Base-by-base conservation (phyloP, 306 rosid species). In the Dicorynia guianensis region DNA sequence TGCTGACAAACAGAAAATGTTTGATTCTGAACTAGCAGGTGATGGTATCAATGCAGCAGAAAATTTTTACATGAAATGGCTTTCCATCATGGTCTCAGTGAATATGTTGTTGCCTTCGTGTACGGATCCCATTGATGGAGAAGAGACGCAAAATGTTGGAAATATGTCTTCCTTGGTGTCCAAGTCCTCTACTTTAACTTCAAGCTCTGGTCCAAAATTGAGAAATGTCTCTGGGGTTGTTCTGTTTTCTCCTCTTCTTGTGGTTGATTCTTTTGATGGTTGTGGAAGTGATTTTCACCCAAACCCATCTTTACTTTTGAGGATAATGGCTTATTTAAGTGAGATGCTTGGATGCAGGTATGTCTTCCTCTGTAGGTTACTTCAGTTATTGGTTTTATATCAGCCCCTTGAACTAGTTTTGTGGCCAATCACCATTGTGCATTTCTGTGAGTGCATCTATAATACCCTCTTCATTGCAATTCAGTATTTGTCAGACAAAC, bases 381-480 rank as follows among this genome's bases (percentile, higher is more conserved):
- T 47, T 87, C 82, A 8, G 17, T 35, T 35, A 82, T 15, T 34
- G 90, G 76, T 54, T 91, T 93, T 33, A 74, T 57, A 69, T 93
- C 94, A 63, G 89, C 87, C 65, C 63, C 91, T 35, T 93, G 98
- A 62, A 93, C 96, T 83, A 85, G 96, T 66, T 91, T 93, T 58
- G 94, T 91, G n/a, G 98, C 98, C 30, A 75, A 71, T 77, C 98
- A 93, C 1, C 94, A 94, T 80, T 83, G 90, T 56, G 61, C 52
- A 55, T 80, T 30, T 46, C 86, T 82, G 77, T 91, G 89, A 19
- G 96, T 86, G 79, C 98, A 93, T 88, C 98, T 87, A 42, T 79
- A 93, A 65, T 93, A 93, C 59, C 90, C 85, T 63, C 98, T 93
- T 91, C 83, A 89, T 73, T 34, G 15, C 35, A 58, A 73, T 74